Evolutionary conservation across 140 eudicot genomes (phyloP).

Genomic region (Erigeron philadelphicus): DNA sequence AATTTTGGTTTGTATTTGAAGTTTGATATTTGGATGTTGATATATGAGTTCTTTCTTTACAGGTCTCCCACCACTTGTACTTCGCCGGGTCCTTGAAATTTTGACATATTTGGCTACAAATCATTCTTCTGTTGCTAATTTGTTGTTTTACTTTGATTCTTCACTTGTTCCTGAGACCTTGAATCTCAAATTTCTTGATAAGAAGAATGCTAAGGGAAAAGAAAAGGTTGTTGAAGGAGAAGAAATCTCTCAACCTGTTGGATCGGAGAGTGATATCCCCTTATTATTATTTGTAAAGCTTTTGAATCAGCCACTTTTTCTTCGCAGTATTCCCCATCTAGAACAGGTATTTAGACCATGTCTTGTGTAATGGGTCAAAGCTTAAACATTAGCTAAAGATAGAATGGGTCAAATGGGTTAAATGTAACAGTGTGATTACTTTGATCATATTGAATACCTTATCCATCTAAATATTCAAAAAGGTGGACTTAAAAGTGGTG

Average conservation of each 20-base stretch:
- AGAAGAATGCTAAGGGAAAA: constrained; percentile 59
- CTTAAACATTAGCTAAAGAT: not conserved
- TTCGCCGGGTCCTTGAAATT: constrained; percentile 81
- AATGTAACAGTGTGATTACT: too few relatives aligned
- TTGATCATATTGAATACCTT: too few relatives aligned
- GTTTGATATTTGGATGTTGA: constrained; percentile 14
- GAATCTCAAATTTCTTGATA: constrained; percentile 29
- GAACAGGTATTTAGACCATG: constrained; percentile 64
- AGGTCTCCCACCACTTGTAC: constrained; percentile 96
- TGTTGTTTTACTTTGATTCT: constrained; percentile 65
- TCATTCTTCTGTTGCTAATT: constrained; percentile 78
- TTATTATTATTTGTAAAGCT: constrained; percentile 65
- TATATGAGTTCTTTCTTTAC: constrained; percentile 21
- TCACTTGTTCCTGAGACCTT: constrained; percentile 54
- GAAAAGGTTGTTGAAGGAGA: constrained; percentile 53
- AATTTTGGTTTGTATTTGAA: not conserved
- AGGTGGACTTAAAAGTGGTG: not conserved
- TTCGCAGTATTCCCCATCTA: constrained; percentile 72
- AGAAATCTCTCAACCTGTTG: constrained; percentile 29
- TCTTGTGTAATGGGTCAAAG: not conserved
- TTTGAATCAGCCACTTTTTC: constrained; percentile 75
- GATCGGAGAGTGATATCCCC: constrained; percentile 50
- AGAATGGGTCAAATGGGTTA: not conserved
- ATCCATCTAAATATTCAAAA: not conserved
- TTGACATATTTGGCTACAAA: constrained; percentile 82